Evolutionary conservation across 2,329 filamentous ascomycete genomes (phyloP), one percentile per base, ranked within the genome.

Genomic region (Stachybotrys chlorohalonatus): DNA sequence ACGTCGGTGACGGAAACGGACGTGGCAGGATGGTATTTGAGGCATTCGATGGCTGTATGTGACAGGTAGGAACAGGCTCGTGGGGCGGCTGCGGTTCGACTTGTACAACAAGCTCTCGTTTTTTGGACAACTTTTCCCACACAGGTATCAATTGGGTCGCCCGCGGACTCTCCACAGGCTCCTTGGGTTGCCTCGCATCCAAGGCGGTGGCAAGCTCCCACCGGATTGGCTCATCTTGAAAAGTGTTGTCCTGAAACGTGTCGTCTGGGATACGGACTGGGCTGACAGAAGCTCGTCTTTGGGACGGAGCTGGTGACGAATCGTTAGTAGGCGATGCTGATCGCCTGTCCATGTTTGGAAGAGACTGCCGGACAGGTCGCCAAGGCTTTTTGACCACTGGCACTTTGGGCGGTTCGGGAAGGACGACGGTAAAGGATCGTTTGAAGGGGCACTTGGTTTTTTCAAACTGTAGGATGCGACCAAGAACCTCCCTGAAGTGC

Each of bases 401-500:
- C 1, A 81, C 82, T 60, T 81, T 77, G 11, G 85, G 84, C 55
- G 80, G 77, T 62, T 89, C 84, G 0, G 89, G 89, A 16, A 94
- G 73, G 52, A 86, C 80, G 11, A 93, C 84, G 0, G 83, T 85
- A 62, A 95, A 95, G 3, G 81, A 80, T 56, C 90, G 80, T 63
- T 85, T 80, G 68, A 96, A 96, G 0, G 92, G 92, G 68, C 91
- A 96, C 49, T 85, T 81, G 0, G 92, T 96, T 64, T 89, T 89
- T 69, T 96, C 92, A 64, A 94, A 96, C 59, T 87, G 85, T 49
- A 96, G 75, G 13, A 95, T 83, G 58, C 84, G 83, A 53, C 79
- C 80, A 31, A 96, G 71, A 8, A 90, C 85, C 11, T 75, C 74
- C 63, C 89, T 89, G 59, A 96, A 75, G 42, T 84, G 78, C 53